Conservation (phyloP, 2,329 filamentous ascomycete genomes). For the Fusarium sp. region DNA sequence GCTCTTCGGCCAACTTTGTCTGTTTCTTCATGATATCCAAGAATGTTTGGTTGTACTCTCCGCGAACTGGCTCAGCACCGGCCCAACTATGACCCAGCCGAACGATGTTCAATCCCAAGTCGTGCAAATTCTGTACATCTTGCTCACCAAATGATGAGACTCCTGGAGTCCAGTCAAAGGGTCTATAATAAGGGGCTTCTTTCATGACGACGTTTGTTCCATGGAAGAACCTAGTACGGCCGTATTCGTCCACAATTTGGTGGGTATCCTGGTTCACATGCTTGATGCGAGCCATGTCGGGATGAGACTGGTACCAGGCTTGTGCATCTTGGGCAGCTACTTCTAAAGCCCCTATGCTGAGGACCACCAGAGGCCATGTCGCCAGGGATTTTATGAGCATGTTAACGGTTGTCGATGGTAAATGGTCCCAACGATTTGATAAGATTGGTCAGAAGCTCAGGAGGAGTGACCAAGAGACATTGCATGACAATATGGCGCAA, state of each 20-base stretch:
- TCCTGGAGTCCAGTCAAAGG: neutral
- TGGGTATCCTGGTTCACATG: neutral
- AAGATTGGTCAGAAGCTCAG: too few species aligned
- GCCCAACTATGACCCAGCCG: slow-evolving; percentile 1
- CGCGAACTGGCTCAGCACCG: neutral
- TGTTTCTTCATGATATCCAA: neutral
- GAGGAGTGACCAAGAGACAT: too few species aligned
- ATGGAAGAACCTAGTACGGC: neutral
- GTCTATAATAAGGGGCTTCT: neutral
- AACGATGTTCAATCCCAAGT: neutral
- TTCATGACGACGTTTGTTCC: neutral
- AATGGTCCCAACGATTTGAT: too few species aligned
- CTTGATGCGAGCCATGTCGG: neutral
- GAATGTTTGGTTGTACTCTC: neutral
- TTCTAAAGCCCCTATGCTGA: too few species aligned
- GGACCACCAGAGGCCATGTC: neutral
- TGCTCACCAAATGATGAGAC: neutral
- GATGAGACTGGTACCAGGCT: neutral
- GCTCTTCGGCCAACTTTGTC: neutral
- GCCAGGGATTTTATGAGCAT: neutral
- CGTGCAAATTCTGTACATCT: neutral
- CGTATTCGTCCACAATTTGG: neutral
- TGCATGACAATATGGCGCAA: too few species aligned
- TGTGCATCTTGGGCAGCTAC: neutral
- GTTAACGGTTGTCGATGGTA: neutral